Evolutionary conservation across 208 protist genomes (phyloP).

Genomic region (Leishmania gerbilli): DNA sequence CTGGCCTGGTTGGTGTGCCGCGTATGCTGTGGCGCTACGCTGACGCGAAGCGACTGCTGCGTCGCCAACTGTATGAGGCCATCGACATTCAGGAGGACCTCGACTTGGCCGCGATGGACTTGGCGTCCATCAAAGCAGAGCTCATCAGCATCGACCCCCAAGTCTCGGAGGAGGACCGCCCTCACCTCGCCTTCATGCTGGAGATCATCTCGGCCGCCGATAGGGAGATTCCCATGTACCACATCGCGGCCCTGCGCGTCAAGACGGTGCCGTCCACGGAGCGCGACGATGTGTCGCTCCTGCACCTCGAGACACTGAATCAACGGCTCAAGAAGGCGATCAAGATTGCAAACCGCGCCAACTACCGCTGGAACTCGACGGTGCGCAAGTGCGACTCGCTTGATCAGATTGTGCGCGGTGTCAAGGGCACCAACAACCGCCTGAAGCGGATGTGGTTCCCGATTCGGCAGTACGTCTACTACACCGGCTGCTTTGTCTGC

Average conservation of each 20-base stretch:
- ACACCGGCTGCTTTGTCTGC: slow-evolving; percentile 46
- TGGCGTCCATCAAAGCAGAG: slow-evolving; percentile 78
- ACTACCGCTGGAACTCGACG: slow-evolving; percentile 80
- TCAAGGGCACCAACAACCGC: slow-evolving; percentile 54
- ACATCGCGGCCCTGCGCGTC: slow-evolving; percentile 64
- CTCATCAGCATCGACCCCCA: slow-evolving; percentile 79
- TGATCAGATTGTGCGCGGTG: slow-evolving; percentile 67
- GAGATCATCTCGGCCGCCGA: slow-evolving; percentile 75
- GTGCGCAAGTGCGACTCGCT: slow-evolving; percentile 66
- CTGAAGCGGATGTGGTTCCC: slow-evolving; percentile 74
- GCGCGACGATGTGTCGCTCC: slow-evolving; percentile 73
- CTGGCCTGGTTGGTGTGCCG: slow-evolving; percentile 85
- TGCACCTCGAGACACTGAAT: slow-evolving; percentile 79
- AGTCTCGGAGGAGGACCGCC: slow-evolving; percentile 78
- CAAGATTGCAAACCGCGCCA: slow-evolving; percentile 75
- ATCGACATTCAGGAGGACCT: slow-evolving; percentile 89
- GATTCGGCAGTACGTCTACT: slow-evolving; percentile 70
- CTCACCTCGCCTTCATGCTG: slow-evolving; percentile 78
- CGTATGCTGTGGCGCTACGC: slow-evolving; percentile 84
- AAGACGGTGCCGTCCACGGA: slow-evolving; percentile 35
- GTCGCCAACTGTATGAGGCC: slow-evolving; percentile 60
- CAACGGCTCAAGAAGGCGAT: slow-evolving; percentile 79
- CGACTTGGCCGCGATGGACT: slow-evolving; percentile 86
- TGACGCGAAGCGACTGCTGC: slow-evolving; percentile 58
- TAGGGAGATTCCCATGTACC: slow-evolving; percentile 80